Evolutionary conservation across 2,329 filamentous ascomycete genomes (phyloP), one percentile per base, ranked within the genome.

Genomic region (Immersiporthe knoxdaviesiana): DNA sequence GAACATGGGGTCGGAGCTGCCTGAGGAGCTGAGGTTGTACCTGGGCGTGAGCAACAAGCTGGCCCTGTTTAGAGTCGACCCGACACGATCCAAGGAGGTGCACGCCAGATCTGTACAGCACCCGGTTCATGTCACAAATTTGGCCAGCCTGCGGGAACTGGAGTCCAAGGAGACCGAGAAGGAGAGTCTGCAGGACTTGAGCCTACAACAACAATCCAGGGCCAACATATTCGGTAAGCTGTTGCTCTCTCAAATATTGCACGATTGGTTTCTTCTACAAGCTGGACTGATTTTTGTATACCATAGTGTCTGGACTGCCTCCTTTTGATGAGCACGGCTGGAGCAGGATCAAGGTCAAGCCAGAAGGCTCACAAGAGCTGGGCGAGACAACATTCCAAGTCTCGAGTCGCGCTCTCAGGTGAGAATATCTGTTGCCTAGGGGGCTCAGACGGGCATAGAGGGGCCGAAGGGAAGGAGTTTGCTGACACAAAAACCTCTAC

Each of bases 311-410:
- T 5, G 90, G 90, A 3, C 83, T 85, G 0, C 81, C 85, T 1
- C 82, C 89, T 5, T 93, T 91, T 74, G 85, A 88, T 24, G 91
- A 94, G 77, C 91, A 94, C 66, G 82, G 81, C 11, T 94, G 91
- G 91, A 89, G 87, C 71, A 82, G 80, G 37, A 83, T 92, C 50
- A 79, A 81, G 30, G 84, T 91, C 73, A 84, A 82, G 50, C 78
- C 80, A 10, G 81, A 81, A 7, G 79, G 78, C 2, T 81, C 82
- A 18, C 86, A 85, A 68, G 82, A 88, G 70, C 80, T 78, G 58
- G 78, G 79, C 52, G 75, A 77, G 56, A 75, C 77, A 16, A 74
- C 76, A 8, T 88, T 89, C 71, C 82, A 87, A 70, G 83, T 89
- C 24, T 86, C 88, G 0, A 90, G 89, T 74, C 86, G 90, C 39